Conservation (phyloP, 2,329 filamentous ascomycete genomes). For the Capronia epimyces region DNA sequence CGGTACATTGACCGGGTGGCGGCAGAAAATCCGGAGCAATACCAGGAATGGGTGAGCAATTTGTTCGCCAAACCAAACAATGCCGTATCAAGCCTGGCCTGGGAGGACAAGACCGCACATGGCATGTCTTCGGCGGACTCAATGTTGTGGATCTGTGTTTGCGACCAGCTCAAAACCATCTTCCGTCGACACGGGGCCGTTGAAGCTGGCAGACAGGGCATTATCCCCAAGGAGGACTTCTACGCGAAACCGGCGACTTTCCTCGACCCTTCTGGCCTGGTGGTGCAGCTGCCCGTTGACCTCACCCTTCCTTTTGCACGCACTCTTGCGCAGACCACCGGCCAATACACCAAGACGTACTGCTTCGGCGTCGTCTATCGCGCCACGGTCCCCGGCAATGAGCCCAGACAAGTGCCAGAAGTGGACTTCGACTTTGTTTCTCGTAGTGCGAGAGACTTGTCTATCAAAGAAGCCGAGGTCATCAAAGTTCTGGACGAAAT, state of each 20-base stretch:
- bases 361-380: constrained; percentile 85
- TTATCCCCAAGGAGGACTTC: constrained; percentile 77
- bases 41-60: constrained; percentile 19
- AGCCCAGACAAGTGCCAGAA: constrained; percentile 77
- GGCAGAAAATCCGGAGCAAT: constrained; percentile 74
- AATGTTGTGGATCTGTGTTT: constrained; percentile 66
- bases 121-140: constrained; percentile 47
- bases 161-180: constrained; percentile 66
- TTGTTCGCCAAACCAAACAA: constrained; percentile 20
- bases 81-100: constrained; percentile 22
- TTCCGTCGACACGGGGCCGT: constrained; percentile 88
- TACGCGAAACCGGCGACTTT: constrained; percentile 71
- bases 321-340: constrained; percentile 66
- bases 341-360: constrained; percentile 64
- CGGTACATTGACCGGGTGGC: constrained; percentile 74
- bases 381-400: constrained; percentile 62
- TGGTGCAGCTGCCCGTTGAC: constrained; percentile 85
- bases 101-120: constrained; percentile 22
- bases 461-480: constrained; percentile 86
- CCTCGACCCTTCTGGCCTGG: constrained; percentile 74
- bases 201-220: constrained; percentile 65
- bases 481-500: constrained; percentile 94
- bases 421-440: constrained; percentile 97
- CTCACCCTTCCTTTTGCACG: constrained; percentile 84
- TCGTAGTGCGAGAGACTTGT: constrained; percentile 69